Conservation (phyloP, 164 flowering plant genomes). For the Magnolia changhungtana region DNA sequence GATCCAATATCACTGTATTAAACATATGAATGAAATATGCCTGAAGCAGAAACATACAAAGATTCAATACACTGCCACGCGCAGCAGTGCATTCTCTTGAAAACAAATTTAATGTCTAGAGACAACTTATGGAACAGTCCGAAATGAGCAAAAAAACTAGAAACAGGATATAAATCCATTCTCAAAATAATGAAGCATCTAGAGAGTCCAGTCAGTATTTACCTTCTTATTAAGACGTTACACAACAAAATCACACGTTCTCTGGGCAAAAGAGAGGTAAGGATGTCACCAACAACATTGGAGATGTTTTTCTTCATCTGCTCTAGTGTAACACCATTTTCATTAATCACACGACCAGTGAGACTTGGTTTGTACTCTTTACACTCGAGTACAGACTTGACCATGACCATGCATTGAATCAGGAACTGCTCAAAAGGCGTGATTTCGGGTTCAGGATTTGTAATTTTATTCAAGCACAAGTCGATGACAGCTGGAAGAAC, state of each 20-base stretch:
- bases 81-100: background rate
- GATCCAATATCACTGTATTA: background rate
- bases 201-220: conserved; percentile 8
- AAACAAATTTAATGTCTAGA: background rate
- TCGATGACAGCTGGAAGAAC: conserved; percentile 73
- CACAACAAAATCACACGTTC: conserved; percentile 82
- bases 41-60: background rate
- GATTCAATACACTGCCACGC: background rate
- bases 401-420: conserved; percentile 92
- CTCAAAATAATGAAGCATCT: background rate
- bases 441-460: conserved; percentile 58
- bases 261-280: conserved; percentile 67
- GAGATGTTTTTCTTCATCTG: conserved; percentile 71
- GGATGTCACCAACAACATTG: conserved; percentile 47
- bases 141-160: background rate
- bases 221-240: conserved; percentile 83
- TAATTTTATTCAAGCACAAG: conserved; percentile 75
- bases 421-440: conserved; percentile 65
- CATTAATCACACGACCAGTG: conserved; percentile 83
- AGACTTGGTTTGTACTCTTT: conserved; percentile 80
- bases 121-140: background rate
- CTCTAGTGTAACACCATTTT: conserved; percentile 56
- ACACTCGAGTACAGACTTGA: conserved; percentile 77
- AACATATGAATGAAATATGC: background rate
- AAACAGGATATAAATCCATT: background rate